These are phyloP conservation scores for Cubamyces sp. DNA, from an alignment of 768 basidiomycete species.

Conservation along the genomic window DNA sequence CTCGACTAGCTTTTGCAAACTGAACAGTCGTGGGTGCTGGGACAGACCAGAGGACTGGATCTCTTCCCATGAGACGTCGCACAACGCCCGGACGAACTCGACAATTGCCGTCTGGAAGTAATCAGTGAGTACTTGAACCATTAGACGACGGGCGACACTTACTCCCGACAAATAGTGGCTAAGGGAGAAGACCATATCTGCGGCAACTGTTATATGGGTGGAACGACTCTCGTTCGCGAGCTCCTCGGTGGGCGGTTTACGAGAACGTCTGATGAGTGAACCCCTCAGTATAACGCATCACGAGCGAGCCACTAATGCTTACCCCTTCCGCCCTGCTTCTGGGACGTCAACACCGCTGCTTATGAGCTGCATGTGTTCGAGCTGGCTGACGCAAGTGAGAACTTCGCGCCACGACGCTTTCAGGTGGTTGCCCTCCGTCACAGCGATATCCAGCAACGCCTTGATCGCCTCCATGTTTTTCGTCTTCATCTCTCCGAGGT, in stretches of 20 bases:
- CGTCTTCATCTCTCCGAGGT: constrained; percentile 97
- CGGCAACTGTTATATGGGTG: constrained; percentile 96
- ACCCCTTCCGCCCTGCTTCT: constrained; percentile 82
- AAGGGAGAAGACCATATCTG: constrained; percentile 98
- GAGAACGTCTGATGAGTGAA: constrained; percentile 32
- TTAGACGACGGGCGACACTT: constrained; percentile 37
- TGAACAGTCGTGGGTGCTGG: constrained; percentile 93
- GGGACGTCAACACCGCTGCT: constrained; percentile 86
- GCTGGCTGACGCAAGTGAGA: constrained; percentile 93
- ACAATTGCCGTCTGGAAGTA: constrained; percentile 85
- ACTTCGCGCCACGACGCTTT: constrained; percentile 98
- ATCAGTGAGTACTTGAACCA: constrained; percentile 18
- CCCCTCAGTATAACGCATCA: not conserved
- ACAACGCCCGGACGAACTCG: constrained; percentile 94
- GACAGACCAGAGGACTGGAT: constrained; percentile 96
- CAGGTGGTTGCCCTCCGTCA: constrained; percentile 94
- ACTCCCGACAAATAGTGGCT: constrained; percentile 96
- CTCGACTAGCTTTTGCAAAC: constrained; percentile 96
- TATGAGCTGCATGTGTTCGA: constrained; percentile 98
- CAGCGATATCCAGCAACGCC: constrained; percentile 89
- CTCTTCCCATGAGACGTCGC: constrained; percentile 99
- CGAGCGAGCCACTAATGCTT: constrained; percentile 30
- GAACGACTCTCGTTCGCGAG: constrained; percentile 96
- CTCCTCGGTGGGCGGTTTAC: constrained; percentile 85
- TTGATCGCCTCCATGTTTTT: constrained; percentile 99